Evolutionary conservation across 2,329 filamentous ascomycete genomes (phyloP).

Genomic region (Monilinia aucupariae): DNA sequence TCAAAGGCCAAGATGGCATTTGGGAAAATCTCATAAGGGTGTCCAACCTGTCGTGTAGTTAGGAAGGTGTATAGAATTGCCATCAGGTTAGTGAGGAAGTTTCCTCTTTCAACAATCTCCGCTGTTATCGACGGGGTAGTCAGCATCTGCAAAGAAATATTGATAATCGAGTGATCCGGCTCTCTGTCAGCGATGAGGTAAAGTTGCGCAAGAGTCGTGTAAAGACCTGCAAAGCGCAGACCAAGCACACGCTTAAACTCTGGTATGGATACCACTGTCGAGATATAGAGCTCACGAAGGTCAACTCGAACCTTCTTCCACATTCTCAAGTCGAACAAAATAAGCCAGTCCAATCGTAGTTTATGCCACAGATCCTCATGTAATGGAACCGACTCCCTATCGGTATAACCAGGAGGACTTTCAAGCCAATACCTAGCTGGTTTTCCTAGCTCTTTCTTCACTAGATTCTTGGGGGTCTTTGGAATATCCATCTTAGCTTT

Average conservation of each 20-base stretch:
- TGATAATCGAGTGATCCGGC: constrained; percentile 97
- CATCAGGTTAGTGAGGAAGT: constrained; percentile 92
- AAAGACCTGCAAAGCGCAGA: constrained; percentile 87
- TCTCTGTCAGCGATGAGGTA: constrained; percentile 95
- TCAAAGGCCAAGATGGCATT: constrained; percentile 88
- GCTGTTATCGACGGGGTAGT: constrained; percentile 95
- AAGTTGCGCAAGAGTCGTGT: constrained; percentile 86
- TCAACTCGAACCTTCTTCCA: constrained; percentile 95
- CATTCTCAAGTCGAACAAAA: constrained; percentile 88
- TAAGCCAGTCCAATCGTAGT: constrained; percentile 87
- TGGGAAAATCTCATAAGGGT: constrained; percentile 82
- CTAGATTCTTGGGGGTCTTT: constrained; percentile 64
- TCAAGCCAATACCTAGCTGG: constrained; percentile 82
- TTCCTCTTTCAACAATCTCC: constrained; percentile 89
- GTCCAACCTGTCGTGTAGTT: constrained; percentile 90
- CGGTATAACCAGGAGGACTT: constrained; percentile 64
- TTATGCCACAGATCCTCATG: constrained; percentile 87
- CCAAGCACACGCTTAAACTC: constrained; percentile 94
- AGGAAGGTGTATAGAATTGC: constrained; percentile 97
- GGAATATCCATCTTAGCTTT: constrained; percentile 70
- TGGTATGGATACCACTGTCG: constrained; percentile 89
- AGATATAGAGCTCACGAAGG: constrained; percentile 88
- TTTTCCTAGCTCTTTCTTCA: constrained; percentile 46
- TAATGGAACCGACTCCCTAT: constrained; percentile 56
- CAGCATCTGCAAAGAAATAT: constrained; percentile 91